Evolutionary conservation across 2,329 filamentous ascomycete species (phyloP).

Genomic region (Parafenestella ontariensis): DNA sequence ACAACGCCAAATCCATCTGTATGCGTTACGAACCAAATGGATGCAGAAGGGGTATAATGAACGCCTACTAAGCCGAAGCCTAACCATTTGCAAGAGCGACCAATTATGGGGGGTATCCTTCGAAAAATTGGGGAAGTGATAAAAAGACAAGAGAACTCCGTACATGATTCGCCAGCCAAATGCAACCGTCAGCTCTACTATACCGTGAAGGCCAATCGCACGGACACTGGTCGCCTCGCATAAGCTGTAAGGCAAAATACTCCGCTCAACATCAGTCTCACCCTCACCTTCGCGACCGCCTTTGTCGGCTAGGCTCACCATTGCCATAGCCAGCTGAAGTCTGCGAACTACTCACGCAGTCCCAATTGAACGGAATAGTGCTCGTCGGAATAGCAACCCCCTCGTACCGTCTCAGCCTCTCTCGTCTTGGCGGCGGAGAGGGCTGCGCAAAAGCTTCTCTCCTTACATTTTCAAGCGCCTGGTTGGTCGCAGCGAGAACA

Average conservation of each 20-base stretch:
- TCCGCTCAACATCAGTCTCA: neutral
- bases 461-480: conserved; percentile 44
- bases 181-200: neutral
- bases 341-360: conserved; percentile 46
- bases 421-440: conserved; percentile 41
- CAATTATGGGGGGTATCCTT: conserved; percentile 2
- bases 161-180: neutral
- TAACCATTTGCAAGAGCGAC: neutral
- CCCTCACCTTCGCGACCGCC: conserved; percentile 34
- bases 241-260: neutral
- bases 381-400: conserved; percentile 40
- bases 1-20: neutral
- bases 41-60: conserved; percentile 1
- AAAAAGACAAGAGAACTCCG: neutral
- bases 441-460: conserved; percentile 46
- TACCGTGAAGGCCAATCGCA: neutral
- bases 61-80: neutral
- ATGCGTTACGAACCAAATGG: neutral
- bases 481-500: conserved; percentile 47
- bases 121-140: neutral
- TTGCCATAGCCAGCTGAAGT: conserved; percentile 31
- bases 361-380: conserved; percentile 47
- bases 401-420: conserved; percentile 42
- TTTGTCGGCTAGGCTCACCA: conserved; percentile 30
- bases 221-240: neutral